These are phyloP conservation scores for Lophiotrema nucula DNA, from an alignment of 495 filamentous ascomycete genomes.

Conservation along the genomic window DNA sequence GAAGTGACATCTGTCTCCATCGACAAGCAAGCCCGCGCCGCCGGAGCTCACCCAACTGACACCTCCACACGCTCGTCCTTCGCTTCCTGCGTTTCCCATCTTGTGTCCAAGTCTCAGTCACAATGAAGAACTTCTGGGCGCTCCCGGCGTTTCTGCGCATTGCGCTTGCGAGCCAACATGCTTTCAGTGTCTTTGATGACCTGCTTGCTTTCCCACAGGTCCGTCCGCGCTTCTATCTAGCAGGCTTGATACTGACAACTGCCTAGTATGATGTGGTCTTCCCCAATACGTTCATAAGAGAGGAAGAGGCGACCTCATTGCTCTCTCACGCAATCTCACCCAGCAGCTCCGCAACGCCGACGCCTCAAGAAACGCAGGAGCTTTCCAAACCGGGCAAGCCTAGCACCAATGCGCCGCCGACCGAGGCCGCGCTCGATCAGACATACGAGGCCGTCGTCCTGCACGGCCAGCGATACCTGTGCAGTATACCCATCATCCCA, in stretches of 20 bases:
- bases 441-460: slow-evolving; percentile 74
- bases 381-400: slow-evolving; percentile 25
- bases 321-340: slow-evolving; percentile 31
- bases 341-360: slow-evolving; percentile 27
- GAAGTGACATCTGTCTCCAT: slow-evolving; percentile 25
- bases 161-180: slow-evolving; percentile 54
- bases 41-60: neutral
- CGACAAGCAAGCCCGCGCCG: slow-evolving; percentile 1
- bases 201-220: slow-evolving; percentile 90
- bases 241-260: slow-evolving; percentile 13
- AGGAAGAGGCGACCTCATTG: slow-evolving; percentile 59
- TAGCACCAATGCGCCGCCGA: slow-evolving; percentile 22
- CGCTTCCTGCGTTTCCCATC: neutral
- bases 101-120: no score
- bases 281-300: slow-evolving; percentile 70
- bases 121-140: slow-evolving; percentile 44
- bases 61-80: neutral
- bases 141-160: slow-evolving; percentile 42
- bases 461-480: slow-evolving; percentile 71
- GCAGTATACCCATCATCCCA: slow-evolving; percentile 74
- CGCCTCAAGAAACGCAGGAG: slow-evolving; percentile 29
- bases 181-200: slow-evolving; percentile 86
- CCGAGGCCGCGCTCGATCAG: slow-evolving; percentile 36
- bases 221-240: slow-evolving; percentile 33
- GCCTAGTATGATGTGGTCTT: slow-evolving; percentile 80